These are phyloP conservation scores for Puccinia polysora DNA, from an alignment of 1,284 basidiomycete genomes.

Conservation along the genomic window DNA sequence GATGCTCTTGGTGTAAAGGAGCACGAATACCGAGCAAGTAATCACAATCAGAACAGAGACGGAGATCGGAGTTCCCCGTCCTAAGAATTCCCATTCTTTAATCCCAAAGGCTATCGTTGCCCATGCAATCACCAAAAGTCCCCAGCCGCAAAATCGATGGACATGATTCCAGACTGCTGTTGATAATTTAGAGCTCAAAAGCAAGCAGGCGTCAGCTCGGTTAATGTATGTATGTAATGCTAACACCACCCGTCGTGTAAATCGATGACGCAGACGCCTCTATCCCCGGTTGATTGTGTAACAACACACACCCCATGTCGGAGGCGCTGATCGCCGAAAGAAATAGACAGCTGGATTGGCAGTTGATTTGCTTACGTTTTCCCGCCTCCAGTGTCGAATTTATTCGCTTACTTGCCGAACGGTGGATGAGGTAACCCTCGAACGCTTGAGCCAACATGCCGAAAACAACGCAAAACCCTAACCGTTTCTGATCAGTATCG, in stretches of 20 bases:
- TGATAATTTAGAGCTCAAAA: neutral
- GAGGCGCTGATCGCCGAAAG: too few species aligned
- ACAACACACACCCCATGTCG: too few species aligned
- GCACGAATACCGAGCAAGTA: slow-evolving; percentile 1
- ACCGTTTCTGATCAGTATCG: slow-evolving; percentile 25
- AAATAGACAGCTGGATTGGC: too few species aligned
- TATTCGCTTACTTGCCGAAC: slow-evolving; percentile 11
- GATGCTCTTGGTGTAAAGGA: neutral
- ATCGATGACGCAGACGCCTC: too few species aligned
- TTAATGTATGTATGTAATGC: too few species aligned
- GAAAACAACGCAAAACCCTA: slow-evolving; percentile 29
- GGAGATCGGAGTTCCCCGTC: slow-evolving; percentile 23
- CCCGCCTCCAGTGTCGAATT: too few species aligned
- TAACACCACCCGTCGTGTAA: too few species aligned
- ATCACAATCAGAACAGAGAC: slow-evolving; percentile 29
- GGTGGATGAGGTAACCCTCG: slow-evolving; percentile 35
- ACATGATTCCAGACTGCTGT: neutral
- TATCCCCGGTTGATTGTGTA: too few species aligned
- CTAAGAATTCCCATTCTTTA: slow-evolving; percentile 41
- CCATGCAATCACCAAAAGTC: slow-evolving; percentile 25
- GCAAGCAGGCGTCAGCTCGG: too few species aligned
- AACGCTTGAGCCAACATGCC: slow-evolving; percentile 30
- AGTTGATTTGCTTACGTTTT: too few species aligned
- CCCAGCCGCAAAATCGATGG: slow-evolving; percentile 15
- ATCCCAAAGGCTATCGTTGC: slow-evolving; percentile 29